Percentiles rank a stretch among this genome's conserved stretches.
These are phyloP conservation scores for Kwoniella europaea DNA, from an alignment of 768 basidiomycete species.

Conservation along the genomic window DNA sequence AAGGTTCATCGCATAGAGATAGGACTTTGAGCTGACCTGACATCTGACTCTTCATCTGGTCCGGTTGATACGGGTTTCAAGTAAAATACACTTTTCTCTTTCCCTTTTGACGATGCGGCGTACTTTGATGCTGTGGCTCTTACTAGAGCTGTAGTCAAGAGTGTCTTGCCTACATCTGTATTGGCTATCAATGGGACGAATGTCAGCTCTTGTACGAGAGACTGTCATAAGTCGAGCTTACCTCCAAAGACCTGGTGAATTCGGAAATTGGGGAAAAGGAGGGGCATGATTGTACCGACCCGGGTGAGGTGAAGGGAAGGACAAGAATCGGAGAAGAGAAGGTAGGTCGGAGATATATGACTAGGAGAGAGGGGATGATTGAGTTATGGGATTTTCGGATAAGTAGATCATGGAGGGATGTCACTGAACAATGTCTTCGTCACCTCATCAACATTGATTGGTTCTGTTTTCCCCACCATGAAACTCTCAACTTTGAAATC, in stretches of 20 bases:
- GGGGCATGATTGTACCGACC: conserved; percentile 65
- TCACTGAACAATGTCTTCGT: neutral
- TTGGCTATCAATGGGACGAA: conserved; percentile 65
- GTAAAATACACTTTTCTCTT: conserved; percentile 58
- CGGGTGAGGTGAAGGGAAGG: neutral
- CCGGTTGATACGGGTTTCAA: conserved; percentile 92
- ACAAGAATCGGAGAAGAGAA: neutral
- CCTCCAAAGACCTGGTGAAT: conserved; percentile 86
- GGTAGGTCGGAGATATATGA: neutral
- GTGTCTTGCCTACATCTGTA: conserved; percentile 94
- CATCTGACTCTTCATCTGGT: conserved; percentile 76
- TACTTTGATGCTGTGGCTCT: conserved; percentile 69
- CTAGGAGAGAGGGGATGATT: neutral
- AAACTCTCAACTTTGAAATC: neutral
- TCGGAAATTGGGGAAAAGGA: conserved; percentile 81
- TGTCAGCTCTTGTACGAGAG: conserved; percentile 5
- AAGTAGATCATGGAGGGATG: neutral
- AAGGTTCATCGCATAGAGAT: neutral
- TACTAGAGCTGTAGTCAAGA: conserved; percentile 81
- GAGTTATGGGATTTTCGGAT: neutral
- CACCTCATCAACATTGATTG: neutral
- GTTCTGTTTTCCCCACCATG: neutral
- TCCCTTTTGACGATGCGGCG: conserved; percentile 28
- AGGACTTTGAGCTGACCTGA: conserved; percentile 64
- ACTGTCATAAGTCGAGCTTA: conserved; percentile 16